These are phyloP conservation scores for Linum trigynum DNA, from an alignment of 345 rosid genomes.

Conservation along the genomic window DNA sequence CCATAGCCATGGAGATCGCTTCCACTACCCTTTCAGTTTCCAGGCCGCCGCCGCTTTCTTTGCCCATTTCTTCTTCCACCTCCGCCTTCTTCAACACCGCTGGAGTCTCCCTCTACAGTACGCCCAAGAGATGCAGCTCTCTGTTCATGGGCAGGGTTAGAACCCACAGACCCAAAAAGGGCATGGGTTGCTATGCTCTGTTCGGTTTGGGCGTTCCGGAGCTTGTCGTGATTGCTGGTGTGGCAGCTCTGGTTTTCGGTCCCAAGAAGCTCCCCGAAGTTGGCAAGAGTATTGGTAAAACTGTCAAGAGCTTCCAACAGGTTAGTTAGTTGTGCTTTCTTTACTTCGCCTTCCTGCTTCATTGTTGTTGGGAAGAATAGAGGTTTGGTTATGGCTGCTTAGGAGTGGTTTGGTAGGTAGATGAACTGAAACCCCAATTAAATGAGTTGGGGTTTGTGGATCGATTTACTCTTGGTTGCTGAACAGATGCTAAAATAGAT, in stretches of 20 bases:
- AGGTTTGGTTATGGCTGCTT: background rate
- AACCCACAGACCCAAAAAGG: slow-evolving; percentile 30
- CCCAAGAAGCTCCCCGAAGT: slow-evolving; percentile 95
- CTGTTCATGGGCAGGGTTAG: slow-evolving; percentile 33
- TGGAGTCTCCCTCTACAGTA: slow-evolving; percentile 7
- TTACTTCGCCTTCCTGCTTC: slow-evolving; percentile 7
- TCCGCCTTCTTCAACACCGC: slow-evolving; percentile 34
- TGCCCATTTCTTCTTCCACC: slow-evolving; percentile 43
- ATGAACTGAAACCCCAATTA: slow-evolving; percentile 9
- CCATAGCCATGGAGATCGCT: slow-evolving; percentile 52
- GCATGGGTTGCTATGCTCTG: slow-evolving; percentile 60
- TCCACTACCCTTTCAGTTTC: slow-evolving; percentile 34
- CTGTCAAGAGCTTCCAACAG: slow-evolving; percentile 94
- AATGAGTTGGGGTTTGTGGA: background rate
- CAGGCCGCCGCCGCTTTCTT: slow-evolving; percentile 19
- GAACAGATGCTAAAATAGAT: background rate
- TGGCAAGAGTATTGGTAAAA: slow-evolving; percentile 86
- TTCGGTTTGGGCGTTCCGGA: slow-evolving; percentile 95
- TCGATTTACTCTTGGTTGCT: background rate
- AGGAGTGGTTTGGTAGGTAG: background rate
- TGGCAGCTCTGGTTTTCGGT: slow-evolving; percentile 83
- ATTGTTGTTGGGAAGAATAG: slow-evolving; percentile 1
- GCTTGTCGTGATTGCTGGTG: slow-evolving; percentile 91
- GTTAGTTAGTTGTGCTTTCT: slow-evolving; percentile 22
- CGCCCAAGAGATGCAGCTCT: slow-evolving; percentile 16